These are phyloP conservation scores for Corchorus olitorius DNA, from an alignment of 345 rosid genomes.

Conservation along the genomic window DNA sequence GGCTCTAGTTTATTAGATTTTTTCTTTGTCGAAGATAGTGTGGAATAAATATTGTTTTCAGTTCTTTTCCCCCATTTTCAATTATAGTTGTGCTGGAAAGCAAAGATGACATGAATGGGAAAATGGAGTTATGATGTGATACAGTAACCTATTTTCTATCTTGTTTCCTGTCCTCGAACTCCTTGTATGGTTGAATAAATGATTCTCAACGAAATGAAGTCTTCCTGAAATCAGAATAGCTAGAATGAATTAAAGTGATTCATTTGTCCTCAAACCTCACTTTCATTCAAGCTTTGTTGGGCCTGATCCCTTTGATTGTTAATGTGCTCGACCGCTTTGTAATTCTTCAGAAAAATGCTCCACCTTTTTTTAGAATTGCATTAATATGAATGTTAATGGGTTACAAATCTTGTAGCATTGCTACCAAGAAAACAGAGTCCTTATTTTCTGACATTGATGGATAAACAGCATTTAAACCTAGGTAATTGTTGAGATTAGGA, in stretches of 20 bases:
- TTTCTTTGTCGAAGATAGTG: not conserved
- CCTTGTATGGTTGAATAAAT: conserved; percentile 7
- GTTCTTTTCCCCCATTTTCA: not conserved
- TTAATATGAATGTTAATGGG: not conserved
- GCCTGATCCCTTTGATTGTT: not conserved
- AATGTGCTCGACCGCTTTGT: not conserved
- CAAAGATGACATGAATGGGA: not conserved
- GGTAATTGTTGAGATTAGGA: not conserved
- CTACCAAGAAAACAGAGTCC: no score
- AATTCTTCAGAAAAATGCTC: not conserved
- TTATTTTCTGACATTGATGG: not conserved
- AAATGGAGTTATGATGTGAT: conserved; percentile 3
- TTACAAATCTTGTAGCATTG: no score
- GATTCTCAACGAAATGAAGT: not conserved
- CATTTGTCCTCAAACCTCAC: not conserved
- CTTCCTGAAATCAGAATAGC: not conserved
- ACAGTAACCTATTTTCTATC: not conserved
- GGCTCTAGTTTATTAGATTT: not conserved
- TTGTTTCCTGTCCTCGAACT: not conserved
- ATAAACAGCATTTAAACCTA: not conserved
- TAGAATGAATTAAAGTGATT: not conserved
- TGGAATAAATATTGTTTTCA: not conserved
- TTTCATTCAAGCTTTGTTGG: not conserved
- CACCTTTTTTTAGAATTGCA: not conserved
- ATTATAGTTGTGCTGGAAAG: conserved; percentile 7